A percentile compares a stretch with the other conserved stretches of the same genome.
Evolutionary conservation across 805 yeast species (phyloP).

Genomic region (Candida tammaniensis): DNA sequence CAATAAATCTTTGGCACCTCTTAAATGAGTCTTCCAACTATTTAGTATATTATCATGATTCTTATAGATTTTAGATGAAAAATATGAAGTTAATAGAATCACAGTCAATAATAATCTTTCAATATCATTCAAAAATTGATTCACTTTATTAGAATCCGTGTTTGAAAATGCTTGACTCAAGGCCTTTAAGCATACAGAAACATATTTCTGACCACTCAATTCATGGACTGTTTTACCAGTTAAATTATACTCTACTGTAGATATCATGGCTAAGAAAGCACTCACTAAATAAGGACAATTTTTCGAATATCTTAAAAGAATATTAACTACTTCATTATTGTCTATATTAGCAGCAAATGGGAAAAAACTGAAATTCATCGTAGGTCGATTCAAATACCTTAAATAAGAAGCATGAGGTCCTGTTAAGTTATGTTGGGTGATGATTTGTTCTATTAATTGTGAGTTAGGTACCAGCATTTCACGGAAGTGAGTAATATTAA

Average conservation of each 20-base stretch:
- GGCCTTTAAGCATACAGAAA: constrained; percentile 55
- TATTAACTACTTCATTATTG: constrained; percentile 30
- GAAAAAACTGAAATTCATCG: constrained; percentile 29
- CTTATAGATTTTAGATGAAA: constrained; percentile 40
- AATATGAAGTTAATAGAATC: constrained; percentile 56
- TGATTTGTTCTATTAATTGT: constrained; percentile 24
- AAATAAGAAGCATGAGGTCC: constrained; percentile 33
- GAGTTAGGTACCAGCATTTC: constrained; percentile 16
- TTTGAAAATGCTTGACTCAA: constrained; percentile 46
- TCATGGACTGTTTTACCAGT: constrained; percentile 32
- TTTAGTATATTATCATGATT: constrained; percentile 18
- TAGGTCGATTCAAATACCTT: constrained; percentile 24
- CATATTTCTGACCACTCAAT: constrained; percentile 58
- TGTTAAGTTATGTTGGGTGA: constrained; percentile 20
- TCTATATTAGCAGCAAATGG: constrained; percentile 38
- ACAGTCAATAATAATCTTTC: constrained; percentile 66
- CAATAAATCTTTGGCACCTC: constrained; percentile 60
- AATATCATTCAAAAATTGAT: constrained; percentile 42
- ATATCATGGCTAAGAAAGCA: constrained; percentile 67
- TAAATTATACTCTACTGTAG: constrained; percentile 48
- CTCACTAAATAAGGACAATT: constrained; percentile 59
- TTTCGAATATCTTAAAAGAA: constrained; percentile 55
- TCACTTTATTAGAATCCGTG: constrained; percentile 18
- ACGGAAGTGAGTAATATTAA: constrained; percentile 3
- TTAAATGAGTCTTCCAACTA: constrained; percentile 60